Base-by-base conservation (phyloP, 2,329 filamentous ascomycete genomes). In the Fusarium devonianum region DNA sequence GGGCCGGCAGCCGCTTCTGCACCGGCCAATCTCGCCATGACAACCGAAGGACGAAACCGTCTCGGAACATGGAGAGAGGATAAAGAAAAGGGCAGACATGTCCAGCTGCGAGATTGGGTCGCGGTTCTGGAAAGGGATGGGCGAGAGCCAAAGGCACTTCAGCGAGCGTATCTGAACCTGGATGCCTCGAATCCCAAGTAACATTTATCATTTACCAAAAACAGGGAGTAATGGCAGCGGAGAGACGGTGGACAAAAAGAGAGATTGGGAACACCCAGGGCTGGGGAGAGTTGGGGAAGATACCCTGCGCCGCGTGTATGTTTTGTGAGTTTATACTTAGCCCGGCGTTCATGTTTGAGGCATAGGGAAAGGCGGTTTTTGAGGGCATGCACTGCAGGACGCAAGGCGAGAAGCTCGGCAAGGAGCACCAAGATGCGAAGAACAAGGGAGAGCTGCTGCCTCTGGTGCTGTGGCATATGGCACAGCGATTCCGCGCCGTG, bases 81-180 rank as follows among this genome's bases (percentile, higher is more conserved):
- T 63, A 85, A 84, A 42, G 84, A 87, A 16, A 88, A 87, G 67
- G 91, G 90, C 22, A 82, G 80, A 60, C 86, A 87, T 18, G 90
- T 97, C 36, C 92, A 97, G 73, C 76, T 96, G 41, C 82, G 93
- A 44, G 93, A 97, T 70, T 86, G 92, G 76, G 77, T 96, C 12
- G 78, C 84, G 14, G 89, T 89, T 51, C 78, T 97, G 35, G 92
- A 96, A 70, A 78, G 85, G 39, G 90, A 96, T 67, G 88, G 89
- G 2, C 80, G 78, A 58, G 87, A 91, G 68, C 75, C 75, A 58
- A 82, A 77, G 66, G 81, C 85, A 17, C 69, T 90, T 36, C 84
- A 88, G 66, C 71, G 74, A 36, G 82, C 83, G 1, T 85, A 84
- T 54, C 64, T 77, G 47, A 71, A 71, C 50, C 67, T 85, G 58